Percentiles rank a stretch among this genome's conserved stretches.
Conservation (phyloP, 306 rosid species). For the Quercus mongolica region DNA sequence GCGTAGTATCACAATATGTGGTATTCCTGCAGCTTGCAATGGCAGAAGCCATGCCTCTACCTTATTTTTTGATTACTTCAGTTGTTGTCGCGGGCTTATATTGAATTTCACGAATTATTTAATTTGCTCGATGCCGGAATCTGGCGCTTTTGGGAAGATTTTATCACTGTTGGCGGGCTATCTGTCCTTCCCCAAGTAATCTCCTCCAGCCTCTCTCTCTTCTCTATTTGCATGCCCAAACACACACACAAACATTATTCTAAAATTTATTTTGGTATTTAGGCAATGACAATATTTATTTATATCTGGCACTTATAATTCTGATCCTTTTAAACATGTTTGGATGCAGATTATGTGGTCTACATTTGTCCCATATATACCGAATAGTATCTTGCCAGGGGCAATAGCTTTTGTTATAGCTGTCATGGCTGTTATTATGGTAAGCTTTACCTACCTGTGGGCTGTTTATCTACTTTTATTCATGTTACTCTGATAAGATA, state of each 20-base stretch:
- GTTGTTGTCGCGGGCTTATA: conserved; percentile 66
- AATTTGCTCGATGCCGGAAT: conserved; percentile 54
- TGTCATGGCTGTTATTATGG: conserved; percentile 48
- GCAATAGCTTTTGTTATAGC: conserved; percentile 56
- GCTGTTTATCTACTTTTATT: conserved; percentile 1
- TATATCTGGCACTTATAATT: conserved; percentile 11
- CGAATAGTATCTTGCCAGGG: conserved; percentile 84
- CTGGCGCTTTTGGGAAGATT: conserved; percentile 81
- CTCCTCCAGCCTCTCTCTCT: conserved; percentile 11
- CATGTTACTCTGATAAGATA: neutral
- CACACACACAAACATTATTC: neutral
- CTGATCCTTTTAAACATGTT: conserved; percentile 7
- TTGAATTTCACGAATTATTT: conserved; percentile 72
- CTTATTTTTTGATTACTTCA: conserved; percentile 61
- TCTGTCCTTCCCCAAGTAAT: conserved; percentile 82
- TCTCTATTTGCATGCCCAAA: neutral
- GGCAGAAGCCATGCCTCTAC: conserved; percentile 83
- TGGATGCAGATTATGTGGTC: conserved; percentile 93
- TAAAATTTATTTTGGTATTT: neutral
- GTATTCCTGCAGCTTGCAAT: conserved; percentile 71
- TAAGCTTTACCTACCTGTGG: conserved; percentile 20
- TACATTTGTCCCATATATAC: conserved; percentile 89
- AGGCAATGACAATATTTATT: neutral
- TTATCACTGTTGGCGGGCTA: conserved; percentile 84
- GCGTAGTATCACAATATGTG: conserved; percentile 53